Evolutionary conservation across 345 rosid species (phyloP).

Genomic region (Eucalyptus curtisii): DNA sequence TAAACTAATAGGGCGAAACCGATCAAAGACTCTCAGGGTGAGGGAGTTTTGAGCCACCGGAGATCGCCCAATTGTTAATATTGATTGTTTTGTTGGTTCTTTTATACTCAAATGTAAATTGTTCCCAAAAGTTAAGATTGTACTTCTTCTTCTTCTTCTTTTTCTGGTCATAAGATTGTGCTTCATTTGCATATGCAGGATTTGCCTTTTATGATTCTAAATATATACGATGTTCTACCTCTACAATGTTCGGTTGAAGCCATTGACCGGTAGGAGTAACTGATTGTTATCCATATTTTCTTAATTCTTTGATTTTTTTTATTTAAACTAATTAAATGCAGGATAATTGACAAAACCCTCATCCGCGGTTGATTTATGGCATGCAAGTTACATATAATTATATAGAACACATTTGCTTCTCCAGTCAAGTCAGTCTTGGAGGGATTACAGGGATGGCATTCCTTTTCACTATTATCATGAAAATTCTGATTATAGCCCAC

Average conservation of each 20-base stretch:
- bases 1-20: too few relatives aligned
- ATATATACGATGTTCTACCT: not conserved
- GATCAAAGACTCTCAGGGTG: too few relatives aligned
- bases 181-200: not conserved
- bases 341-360: not conserved
- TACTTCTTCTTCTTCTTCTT: too few relatives aligned
- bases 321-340: not conserved
- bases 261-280: not conserved
- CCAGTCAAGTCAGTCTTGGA: not conserved
- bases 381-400: not conserved
- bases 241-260: not conserved
- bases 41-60: not conserved
- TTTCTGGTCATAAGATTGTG: too few relatives aligned
- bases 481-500: not conserved
- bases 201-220: not conserved
- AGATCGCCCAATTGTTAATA: not conserved
- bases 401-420: not conserved
- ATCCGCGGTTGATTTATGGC: not conserved
- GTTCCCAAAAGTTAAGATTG: not conserved
- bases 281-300: not conserved
- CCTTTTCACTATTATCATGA: not conserved
- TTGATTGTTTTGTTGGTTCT: not conserved
- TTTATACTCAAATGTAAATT: not conserved
- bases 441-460: not conserved
- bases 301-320: not conserved